These are phyloP conservation scores for Fusarium cyanostomum DNA, from an alignment of 2,329 filamentous ascomycete species.

Conservation along the genomic window DNA sequence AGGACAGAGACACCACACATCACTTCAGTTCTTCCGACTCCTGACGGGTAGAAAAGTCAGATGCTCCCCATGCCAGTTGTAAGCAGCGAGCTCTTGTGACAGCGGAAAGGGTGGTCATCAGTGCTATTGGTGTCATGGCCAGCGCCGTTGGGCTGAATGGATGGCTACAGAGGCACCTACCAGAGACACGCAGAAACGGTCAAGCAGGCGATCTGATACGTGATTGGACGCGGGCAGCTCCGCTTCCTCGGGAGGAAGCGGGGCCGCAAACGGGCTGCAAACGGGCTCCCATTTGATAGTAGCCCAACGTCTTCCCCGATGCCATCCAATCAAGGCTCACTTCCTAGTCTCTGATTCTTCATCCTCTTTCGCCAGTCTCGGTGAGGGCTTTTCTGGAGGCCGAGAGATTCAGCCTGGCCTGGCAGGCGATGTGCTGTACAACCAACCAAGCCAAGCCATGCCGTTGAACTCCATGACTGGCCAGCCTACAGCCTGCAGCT, in stretches of 20 bases:
- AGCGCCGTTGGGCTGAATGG: slow-evolving; percentile 21
- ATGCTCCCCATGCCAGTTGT: slow-evolving; percentile 28
- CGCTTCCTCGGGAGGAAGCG: slow-evolving; percentile 30
- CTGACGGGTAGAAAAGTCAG: slow-evolving; percentile 26
- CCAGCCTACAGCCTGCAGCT: slow-evolving; percentile 27
- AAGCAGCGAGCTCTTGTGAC: slow-evolving; percentile 28
- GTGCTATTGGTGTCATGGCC: slow-evolving; percentile 21
- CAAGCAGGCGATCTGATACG: neutral
- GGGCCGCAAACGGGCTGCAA: slow-evolving; percentile 31
- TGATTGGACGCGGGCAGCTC: slow-evolving; percentile 27
- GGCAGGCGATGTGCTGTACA: slow-evolving; percentile 9
- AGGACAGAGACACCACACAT: slow-evolving; percentile 20
- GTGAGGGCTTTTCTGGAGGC: slow-evolving; percentile 27
- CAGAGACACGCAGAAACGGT: slow-evolving; percentile 5
- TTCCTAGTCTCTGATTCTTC: slow-evolving; percentile 12
- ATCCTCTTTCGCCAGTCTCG: neutral
- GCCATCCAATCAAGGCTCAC: slow-evolving; percentile 19
- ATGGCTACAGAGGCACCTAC: slow-evolving; percentile 8
- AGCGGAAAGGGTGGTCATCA: slow-evolving; percentile 30
- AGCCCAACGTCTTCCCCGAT: slow-evolving; percentile 22
- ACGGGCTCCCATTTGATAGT: slow-evolving; percentile 35
- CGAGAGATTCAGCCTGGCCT: slow-evolving; percentile 21
- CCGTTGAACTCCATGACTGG: slow-evolving; percentile 13
- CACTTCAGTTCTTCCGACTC: slow-evolving; percentile 1
- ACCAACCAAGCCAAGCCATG: neutral